phyloP scores from a whole-genome alignment of 768 basidiomycete genomes.

The Xerocomus spinulosus region DNA sequence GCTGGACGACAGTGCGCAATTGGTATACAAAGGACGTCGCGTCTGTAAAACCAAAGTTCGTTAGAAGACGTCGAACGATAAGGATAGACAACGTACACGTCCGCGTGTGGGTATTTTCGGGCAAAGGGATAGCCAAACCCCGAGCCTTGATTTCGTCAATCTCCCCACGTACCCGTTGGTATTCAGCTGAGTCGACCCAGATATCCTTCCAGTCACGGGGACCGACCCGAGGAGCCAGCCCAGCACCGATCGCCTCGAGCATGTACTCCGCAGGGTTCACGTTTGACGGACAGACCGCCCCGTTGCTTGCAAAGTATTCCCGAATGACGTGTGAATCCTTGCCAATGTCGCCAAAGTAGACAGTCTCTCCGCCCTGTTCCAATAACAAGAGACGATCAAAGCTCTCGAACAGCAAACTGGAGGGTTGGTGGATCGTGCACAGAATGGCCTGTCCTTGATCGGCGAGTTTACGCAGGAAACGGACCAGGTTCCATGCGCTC shows the following conservation, averaged over 20 bases:
- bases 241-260: slow-evolving; percentile 86
- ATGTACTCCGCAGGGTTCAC: slow-evolving; percentile 80
- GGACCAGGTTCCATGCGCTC: slow-evolving; percentile 77
- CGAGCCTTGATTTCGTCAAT: slow-evolving; percentile 45
- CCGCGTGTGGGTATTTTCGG: slow-evolving; percentile 38
- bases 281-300: slow-evolving; percentile 65
- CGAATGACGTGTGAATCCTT: slow-evolving; percentile 61
- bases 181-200: slow-evolving; percentile 75
- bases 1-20: slow-evolving; percentile 56
- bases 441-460: slow-evolving; percentile 85
- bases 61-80: background rate
- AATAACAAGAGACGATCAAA: slow-evolving; percentile 71
- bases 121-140: slow-evolving; percentile 40
- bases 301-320: slow-evolving; percentile 71
- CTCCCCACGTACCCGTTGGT: slow-evolving; percentile 35
- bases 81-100: slow-evolving; percentile 39
- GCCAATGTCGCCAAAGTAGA: slow-evolving; percentile 93
- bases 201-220: slow-evolving; percentile 83
- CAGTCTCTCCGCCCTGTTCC: slow-evolving; percentile 80
- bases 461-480: slow-evolving; percentile 78
- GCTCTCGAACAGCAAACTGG: slow-evolving; percentile 79
- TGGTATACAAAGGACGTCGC: slow-evolving; percentile 77
- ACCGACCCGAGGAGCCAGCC: slow-evolving; percentile 65
- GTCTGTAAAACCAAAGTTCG: slow-evolving; percentile 36
- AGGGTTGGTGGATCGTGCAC: slow-evolving; percentile 89